These are phyloP conservation scores for Aeschynomene evenia DNA, from an alignment of 306 rosid species.

Conservation along the genomic window DNA sequence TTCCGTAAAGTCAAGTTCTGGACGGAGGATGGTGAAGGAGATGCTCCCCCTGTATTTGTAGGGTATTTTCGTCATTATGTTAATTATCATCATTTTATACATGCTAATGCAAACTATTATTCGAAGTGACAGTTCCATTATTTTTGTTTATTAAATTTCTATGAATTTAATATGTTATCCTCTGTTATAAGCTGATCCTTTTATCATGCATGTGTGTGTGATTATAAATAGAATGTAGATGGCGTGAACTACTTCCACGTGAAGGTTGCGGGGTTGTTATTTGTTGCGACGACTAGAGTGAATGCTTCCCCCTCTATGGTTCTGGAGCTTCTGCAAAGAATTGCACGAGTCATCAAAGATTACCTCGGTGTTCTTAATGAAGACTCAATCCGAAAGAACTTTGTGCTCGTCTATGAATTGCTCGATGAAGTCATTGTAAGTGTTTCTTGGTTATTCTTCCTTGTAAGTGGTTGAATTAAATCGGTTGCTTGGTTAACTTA, in stretches of 20 bases:
- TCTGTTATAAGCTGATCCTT: neutral
- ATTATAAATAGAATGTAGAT: constrained; percentile 62
- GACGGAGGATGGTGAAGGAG: constrained; percentile 85
- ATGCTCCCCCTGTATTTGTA: constrained; percentile 95
- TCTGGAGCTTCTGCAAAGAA: constrained; percentile 80
- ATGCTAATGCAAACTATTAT: neutral
- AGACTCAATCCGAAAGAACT: constrained; percentile 83
- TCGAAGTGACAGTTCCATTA: neutral
- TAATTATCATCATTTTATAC: neutral
- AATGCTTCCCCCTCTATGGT: constrained; percentile 84
- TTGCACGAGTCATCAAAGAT: constrained; percentile 87
- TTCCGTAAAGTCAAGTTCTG: constrained; percentile 90
- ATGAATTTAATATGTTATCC: neutral
- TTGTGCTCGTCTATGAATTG: constrained; percentile 92
- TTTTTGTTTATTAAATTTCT: no score
- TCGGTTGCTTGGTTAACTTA: neutral
- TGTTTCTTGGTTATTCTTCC: neutral
- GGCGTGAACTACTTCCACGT: constrained; percentile 94
- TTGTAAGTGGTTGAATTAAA: constrained; percentile 20
- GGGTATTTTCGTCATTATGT: constrained; percentile 52
- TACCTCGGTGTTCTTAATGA: constrained; percentile 93
- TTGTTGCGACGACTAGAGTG: constrained; percentile 80
- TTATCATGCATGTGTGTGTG: constrained; percentile 1
- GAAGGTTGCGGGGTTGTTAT: constrained; percentile 82
- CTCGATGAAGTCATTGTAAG: constrained; percentile 93